Base-by-base conservation (phyloP, 192 early-diverging fungal species). In the Phlyctochytrium arcticum region DNA sequence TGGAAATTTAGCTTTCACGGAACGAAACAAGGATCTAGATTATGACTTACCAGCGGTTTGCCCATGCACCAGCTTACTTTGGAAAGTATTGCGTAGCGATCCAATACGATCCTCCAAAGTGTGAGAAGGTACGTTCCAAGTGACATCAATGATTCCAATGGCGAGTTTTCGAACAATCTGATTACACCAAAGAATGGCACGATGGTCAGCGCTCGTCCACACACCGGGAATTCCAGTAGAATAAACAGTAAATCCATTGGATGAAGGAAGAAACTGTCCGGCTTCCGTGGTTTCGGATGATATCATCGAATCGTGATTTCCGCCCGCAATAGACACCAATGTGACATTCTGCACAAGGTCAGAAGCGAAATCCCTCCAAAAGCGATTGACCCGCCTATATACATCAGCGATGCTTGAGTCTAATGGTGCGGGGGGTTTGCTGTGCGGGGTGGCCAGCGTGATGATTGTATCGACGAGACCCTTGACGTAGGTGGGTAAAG, bases 121-220 rank as follows among this genome's bases (percentile, higher is more conserved):
- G n/a, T n/a, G n/a, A n/a, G n/a, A n/a, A n/a, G n/a, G n/a, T n/a
- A n/a, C n/a, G 5, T 17, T 64, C 33, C 62, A 23, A 21, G n/a
- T 1, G 9, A 54, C 26, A 34, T 54, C 50, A 50, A 26, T 48
- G 2, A 72, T 42, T 17, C 57, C 60, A 3, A 27, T n/a, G 3
- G 48, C 54, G 36, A 80, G 21, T 6, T 37, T 31, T 33, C 64
- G 21, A 15, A 76, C 31, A 4, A 97, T 74, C 74, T 98, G 96
- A 57, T 89, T 89, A 59, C 96, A 98, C 90, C 92, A 95, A 57
- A 98, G 59, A 27, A 94, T 88, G 24, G 85, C 85, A 55, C 89
- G 82, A 71, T 98, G 96, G 62, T 94, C 92, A 34, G 85, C 81
- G 17, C 88, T 83, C 21, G 87, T 86, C 96, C 96, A 98, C 2